These are phyloP conservation scores for Pseudocercospora fuligena DNA, from an alignment of 2,329 filamentous ascomycete genomes.

Conservation along the genomic window DNA sequence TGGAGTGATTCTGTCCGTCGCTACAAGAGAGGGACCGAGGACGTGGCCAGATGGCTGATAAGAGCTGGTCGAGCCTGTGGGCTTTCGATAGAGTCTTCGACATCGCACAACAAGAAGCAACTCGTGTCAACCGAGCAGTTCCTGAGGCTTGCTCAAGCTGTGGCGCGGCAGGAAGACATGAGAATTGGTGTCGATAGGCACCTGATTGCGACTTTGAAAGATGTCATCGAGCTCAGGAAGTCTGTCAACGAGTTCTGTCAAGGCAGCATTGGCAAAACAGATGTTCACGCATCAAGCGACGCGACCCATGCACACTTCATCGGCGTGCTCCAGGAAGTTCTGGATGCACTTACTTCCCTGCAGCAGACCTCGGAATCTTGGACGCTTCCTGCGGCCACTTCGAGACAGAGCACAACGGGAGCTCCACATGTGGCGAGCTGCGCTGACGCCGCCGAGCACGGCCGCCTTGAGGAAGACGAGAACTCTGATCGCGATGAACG, in stretches of 20 bases:
- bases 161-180: not conserved
- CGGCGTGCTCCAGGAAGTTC: conserved; percentile 11
- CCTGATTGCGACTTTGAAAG: conserved; percentile 5
- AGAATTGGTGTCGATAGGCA: not conserved
- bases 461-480: not conserved
- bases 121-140: not conserved
- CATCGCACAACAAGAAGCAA: not conserved
- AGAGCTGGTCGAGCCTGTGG: conserved; percentile 8
- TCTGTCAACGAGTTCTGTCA: conserved; percentile 3
- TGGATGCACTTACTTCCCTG: not conserved
- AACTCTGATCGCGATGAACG: not conserved
- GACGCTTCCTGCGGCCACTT: not conserved
- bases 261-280: not conserved
- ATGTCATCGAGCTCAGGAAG: conserved; percentile 10
- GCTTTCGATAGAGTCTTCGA: not conserved
- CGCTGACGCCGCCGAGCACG: not conserved
- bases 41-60: conserved; percentile 9
- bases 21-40: conserved; percentile 13
- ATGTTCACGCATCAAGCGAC: not conserved
- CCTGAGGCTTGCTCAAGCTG: not conserved
- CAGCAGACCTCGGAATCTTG: not conserved
- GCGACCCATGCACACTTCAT: conserved; percentile 5
- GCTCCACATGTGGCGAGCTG: not conserved
- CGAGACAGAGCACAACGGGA: not conserved
- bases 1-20: not conserved